These are phyloP conservation scores for Moniliella sp. DNA, from an alignment of 1,284 basidiomycete genomes.

Conservation along the genomic window DNA sequence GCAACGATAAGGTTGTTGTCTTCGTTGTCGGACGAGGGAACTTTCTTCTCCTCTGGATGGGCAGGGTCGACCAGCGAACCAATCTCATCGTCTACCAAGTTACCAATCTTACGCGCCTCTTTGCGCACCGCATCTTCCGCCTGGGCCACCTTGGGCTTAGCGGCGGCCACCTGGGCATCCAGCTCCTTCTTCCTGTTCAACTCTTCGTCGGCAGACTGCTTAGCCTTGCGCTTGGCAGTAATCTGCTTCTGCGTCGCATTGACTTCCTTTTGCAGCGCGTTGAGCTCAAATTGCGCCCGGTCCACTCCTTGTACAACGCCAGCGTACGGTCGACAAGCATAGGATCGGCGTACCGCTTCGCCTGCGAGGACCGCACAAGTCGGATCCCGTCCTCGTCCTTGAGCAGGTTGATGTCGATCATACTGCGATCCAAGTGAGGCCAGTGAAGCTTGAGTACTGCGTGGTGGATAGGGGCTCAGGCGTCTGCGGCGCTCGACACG, in stretches of 20 bases:
- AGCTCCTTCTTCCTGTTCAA: slow-evolving; percentile 55
- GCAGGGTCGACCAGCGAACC: no score
- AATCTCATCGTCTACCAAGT: slow-evolving; percentile 75
- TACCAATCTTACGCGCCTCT: slow-evolving; percentile 65
- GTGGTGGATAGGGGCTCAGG: no score
- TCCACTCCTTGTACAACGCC: slow-evolving; percentile 74
- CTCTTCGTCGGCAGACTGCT: slow-evolving; percentile 69
- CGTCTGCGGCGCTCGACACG: no score
- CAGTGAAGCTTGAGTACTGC: no score
- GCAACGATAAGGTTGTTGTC: slow-evolving; percentile 71
- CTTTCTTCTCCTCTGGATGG: no score
- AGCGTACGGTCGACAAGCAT: slow-evolving; percentile 85
- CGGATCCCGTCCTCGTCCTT: no score
- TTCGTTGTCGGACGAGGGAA: slow-evolving; percentile 71
- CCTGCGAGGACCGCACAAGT: slow-evolving; percentile 75
- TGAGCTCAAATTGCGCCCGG: slow-evolving; percentile 66
- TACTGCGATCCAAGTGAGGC: no score
- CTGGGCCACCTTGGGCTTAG: slow-evolving; percentile 41
- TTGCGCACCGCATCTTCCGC: slow-evolving; percentile 56
- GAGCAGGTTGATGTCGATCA: no score
- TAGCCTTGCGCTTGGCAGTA: slow-evolving; percentile 73
- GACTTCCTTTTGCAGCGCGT: slow-evolving; percentile 55
- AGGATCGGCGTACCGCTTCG: slow-evolving; percentile 65
- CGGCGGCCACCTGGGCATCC: slow-evolving; percentile 55
- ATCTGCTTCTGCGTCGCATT: slow-evolving; percentile 86